These are phyloP conservation scores for Cyclotella baltica DNA, from an alignment of 108 stramenopile species.

Conservation along the genomic window DNA sequence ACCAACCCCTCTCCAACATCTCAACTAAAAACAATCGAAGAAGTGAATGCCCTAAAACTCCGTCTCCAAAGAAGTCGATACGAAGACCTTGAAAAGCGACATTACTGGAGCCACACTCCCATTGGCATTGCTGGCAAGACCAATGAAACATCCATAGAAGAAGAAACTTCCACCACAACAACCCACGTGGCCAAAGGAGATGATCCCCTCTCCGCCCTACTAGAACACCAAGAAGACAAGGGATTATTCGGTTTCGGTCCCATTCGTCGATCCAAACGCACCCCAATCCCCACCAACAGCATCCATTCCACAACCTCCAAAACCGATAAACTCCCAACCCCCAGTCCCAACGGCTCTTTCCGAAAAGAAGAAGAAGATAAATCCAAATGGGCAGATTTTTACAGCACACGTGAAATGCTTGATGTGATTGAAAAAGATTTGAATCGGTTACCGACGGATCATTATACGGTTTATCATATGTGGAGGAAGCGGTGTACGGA, in stretches of 20 bases:
- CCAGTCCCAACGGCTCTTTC: not conserved
- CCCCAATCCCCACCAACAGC: not conserved
- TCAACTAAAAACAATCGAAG: slow-evolving; percentile 29
- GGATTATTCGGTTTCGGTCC: not conserved
- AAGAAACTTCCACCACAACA: not conserved
- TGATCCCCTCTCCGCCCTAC: slow-evolving; percentile 48
- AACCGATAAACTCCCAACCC: not conserved
- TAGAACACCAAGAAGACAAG: slow-evolving; percentile 12
- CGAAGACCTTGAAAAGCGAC: slow-evolving; percentile 34
- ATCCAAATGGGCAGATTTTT: slow-evolving; percentile 51
- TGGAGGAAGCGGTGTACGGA: slow-evolving; percentile 19
- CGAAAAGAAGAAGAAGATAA: slow-evolving; percentile 3
- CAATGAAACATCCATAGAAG: not conserved
- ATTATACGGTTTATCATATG: slow-evolving; percentile 40
- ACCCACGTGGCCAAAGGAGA: slow-evolving; percentile 48
- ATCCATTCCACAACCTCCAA: not conserved
- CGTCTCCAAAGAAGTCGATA: slow-evolving; percentile 45
- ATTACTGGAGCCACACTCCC: slow-evolving; percentile 44
- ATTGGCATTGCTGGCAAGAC: slow-evolving; percentile 33
- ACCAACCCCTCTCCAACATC: not conserved
- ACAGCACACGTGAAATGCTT: slow-evolving; percentile 51
- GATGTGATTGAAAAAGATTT: slow-evolving; percentile 88
- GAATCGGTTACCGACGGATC: slow-evolving; percentile 69
- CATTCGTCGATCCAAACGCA: not conserved
- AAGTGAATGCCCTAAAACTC: slow-evolving; percentile 35